Evolutionary conservation across 108 stramenopile genomes (phyloP).

Genomic region (Nitzschia sp.): DNA sequence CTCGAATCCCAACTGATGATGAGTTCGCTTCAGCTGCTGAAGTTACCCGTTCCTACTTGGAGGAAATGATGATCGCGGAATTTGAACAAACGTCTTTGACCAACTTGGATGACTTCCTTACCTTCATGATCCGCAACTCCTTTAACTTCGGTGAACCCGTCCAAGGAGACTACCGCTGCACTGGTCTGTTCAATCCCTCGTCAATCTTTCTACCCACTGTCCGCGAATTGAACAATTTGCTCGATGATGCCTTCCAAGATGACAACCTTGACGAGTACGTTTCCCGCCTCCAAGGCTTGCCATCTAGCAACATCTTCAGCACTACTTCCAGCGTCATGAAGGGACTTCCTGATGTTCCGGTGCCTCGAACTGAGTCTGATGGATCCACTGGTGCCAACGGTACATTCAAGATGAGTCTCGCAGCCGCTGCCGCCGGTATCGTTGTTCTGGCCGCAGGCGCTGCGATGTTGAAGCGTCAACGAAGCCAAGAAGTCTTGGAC

Average conservation of each 20-base stretch:
- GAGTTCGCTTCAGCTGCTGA: slow-evolving; percentile 25
- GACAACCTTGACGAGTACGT: slow-evolving; percentile 21
- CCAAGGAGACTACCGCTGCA: slow-evolving; percentile 24
- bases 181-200: slow-evolving; percentile 31
- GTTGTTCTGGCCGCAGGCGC: slow-evolving; percentile 36
- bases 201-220: slow-evolving; percentile 38
- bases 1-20: slow-evolving; percentile 6
- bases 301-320: slow-evolving; percentile 31
- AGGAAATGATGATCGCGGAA: slow-evolving; percentile 20
- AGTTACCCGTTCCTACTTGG: slow-evolving; percentile 28
- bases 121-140: slow-evolving; percentile 21
- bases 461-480: slow-evolving; percentile 11
- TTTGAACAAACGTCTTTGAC: slow-evolving; percentile 32
- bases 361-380: background rate
- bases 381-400: background rate
- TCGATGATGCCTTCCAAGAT: slow-evolving; percentile 22
- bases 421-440: slow-evolving; percentile 39
- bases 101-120: slow-evolving; percentile 36
- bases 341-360: slow-evolving; percentile 11
- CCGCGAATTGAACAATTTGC: slow-evolving; percentile 25
- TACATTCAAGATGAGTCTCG: slow-evolving; percentile 17
- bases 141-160: slow-evolving; percentile 26
- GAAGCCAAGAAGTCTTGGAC: background rate
- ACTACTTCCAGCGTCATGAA: slow-evolving; percentile 10
- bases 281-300: slow-evolving; percentile 14